Evolutionary conservation across 441 rosid genomes (phyloP), one percentile per base, ranked within the genome.

Genomic region (Aquilaria agallochum): DNA sequence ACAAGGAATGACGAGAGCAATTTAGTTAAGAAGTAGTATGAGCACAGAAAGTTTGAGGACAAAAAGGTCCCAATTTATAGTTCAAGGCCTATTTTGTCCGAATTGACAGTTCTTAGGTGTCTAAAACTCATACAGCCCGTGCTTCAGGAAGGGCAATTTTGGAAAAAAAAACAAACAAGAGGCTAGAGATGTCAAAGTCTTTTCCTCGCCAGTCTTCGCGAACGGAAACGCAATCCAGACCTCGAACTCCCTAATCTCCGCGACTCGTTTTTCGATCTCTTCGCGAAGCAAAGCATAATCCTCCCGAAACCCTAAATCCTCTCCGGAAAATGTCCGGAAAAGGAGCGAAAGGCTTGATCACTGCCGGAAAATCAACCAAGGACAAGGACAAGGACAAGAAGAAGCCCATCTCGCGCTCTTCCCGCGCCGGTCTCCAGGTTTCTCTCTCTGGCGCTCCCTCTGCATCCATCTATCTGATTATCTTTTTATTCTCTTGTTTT

Each of bases 361-460:
- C 87, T 51, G 62, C 62, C 13, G 91, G 91, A 50, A 87, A 90
- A 78, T 76, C 96, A 20, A 71, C 77, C 15, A 32, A 66, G 27
- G 74, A 66, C 54, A 84, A 69, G 70, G 86, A 84, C 53, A 89
- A 87, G 81, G 96, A 92, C 74, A 92, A 92, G 86, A 89, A 92
- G 84, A 87, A 83, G 53, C 95, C 96, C 7, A 68, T 70, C 68
- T 87, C 96, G 32, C 95, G 96, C 69, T 92, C 96, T 53, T 86
- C 95, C 56, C 98, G 98, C 50, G 95, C 98, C 63, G 96, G 98
- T 70, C 95, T 92, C 5, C 96, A 92, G 92, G 98, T 72, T 50
- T 53, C 32, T 68, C 56, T 56, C 36, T 33, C 53, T 53, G 30
- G 63, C 56, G 53, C 40, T 33, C 9, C 14, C 31, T 56, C 49